Conservation (phyloP, 805 yeast genomes). For the Ogataea neopini region DNA sequence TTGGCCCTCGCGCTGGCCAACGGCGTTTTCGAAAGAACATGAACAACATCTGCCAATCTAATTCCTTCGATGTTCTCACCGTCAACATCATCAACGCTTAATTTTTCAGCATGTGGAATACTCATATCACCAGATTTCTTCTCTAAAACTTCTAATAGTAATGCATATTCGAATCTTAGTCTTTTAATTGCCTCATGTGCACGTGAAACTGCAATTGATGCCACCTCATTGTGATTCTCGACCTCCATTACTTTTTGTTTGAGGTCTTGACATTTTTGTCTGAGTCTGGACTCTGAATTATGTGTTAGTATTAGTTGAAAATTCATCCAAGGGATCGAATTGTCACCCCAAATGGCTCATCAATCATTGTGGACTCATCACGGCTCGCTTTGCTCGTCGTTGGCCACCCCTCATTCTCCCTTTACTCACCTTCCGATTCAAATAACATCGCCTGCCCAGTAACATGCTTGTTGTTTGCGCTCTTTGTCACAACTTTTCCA, state of each 20-base stretch:
- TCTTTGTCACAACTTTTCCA: slow-evolving; percentile 1
- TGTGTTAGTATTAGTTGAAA: slow-evolving; percentile 1
- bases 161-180: slow-evolving; percentile 77
- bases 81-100: slow-evolving; percentile 29
- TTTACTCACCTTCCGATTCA: slow-evolving; percentile 21
- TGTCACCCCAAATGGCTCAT: no score
- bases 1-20: slow-evolving; percentile 24
- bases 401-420: background rate
- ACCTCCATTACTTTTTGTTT: slow-evolving; percentile 68
- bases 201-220: slow-evolving; percentile 74
- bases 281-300: slow-evolving; percentile 41
- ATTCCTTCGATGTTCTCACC: slow-evolving; percentile 31
- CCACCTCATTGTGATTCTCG: slow-evolving; percentile 74
- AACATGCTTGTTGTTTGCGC: background rate
- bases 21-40: slow-evolving; percentile 30
- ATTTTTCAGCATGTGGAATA: slow-evolving; percentile 26
- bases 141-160: slow-evolving; percentile 79
- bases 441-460: slow-evolving; percentile 5
- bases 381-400: no score
- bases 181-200: slow-evolving; percentile 76
- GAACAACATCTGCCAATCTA: slow-evolving; percentile 29
- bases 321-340: no score
- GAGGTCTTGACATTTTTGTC: slow-evolving; percentile 70
- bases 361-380: no score
- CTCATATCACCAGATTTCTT: slow-evolving; percentile 40